Evolutionary conservation across 2,329 filamentous ascomycete species (phyloP), one percentile per base, ranked within the genome.

Genomic region (Apiospora saccharicola): DNA sequence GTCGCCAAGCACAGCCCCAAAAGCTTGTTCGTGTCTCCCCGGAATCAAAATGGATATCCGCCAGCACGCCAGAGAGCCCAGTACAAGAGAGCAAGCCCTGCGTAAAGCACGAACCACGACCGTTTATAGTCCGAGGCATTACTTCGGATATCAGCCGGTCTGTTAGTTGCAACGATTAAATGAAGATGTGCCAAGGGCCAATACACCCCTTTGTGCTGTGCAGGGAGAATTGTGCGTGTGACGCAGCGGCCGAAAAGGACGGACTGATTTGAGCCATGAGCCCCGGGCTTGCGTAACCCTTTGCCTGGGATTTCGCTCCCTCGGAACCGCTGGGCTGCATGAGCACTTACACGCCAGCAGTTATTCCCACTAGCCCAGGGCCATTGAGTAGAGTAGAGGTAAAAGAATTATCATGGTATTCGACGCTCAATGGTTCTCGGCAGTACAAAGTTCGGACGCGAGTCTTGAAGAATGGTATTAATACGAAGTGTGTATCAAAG

Each of bases 1-100:
- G 57, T 64, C 19, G 57, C 57, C 57, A 64, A 64, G 57, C 57
- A 41, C 57, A 41, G 57, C 57, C 57, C 34, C 57, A 64, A 37
- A 64, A 64, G 57, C 57, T 64, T 64, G 57, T 64, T 64, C 34
- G 34, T n/a, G 10, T 41, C n/a, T 64, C 57, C 53, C 57, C 57
- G 57, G 57, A 49, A 49, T 41, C 37, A 41, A 41, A 10, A 41
- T 41, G 37, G 37, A n/a, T 64, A 64, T 64, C 57, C 57, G 57
- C 57, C 37, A 22, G 26, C 53, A 57, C 51, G 24, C 24, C 51
- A 57, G 51, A 26, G 24, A 2, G 24, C 14, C 30, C 37, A 34
- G 16, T 30, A 41, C 37, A 41, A 41, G 10, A 41, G 3, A 61
- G 53, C 26, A 30, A 24, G 14, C 24, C 24, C 51, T 57, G 51